Conservation (phyloP, 2,329 filamentous ascomycete species). For the Botryotinia narcissicola region DNA sequence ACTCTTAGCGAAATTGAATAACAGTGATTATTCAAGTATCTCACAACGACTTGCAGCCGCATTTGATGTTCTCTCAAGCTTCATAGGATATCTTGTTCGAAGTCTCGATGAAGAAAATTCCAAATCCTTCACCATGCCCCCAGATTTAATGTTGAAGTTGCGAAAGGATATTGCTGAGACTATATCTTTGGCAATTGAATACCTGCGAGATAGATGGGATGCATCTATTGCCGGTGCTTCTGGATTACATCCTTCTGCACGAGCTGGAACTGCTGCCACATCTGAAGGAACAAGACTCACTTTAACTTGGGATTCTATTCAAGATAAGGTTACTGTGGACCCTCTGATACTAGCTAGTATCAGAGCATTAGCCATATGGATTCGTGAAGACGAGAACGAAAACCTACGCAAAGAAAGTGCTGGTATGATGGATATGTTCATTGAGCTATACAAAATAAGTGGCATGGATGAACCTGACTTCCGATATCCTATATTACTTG, state of each 20-base stretch:
- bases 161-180: slow-evolving; percentile 61
- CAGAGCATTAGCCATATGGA: slow-evolving; percentile 60
- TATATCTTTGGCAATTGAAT: slow-evolving; percentile 61
- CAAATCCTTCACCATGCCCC: slow-evolving; percentile 48
- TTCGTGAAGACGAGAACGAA: slow-evolving; percentile 66
- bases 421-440: slow-evolving; percentile 61
- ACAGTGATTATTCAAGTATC: slow-evolving; percentile 48
- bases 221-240: slow-evolving; percentile 60
- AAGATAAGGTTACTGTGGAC: slow-evolving; percentile 50
- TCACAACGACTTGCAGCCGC: slow-evolving; percentile 57
- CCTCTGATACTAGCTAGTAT: slow-evolving; percentile 59
- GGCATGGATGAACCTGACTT: slow-evolving; percentile 47
- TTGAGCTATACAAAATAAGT: slow-evolving; percentile 55
- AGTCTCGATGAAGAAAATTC: slow-evolving; percentile 48
- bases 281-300: slow-evolving; percentile 46
- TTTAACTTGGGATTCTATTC: slow-evolving; percentile 57
- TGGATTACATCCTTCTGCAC: slow-evolving; percentile 58
- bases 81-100: slow-evolving; percentile 56
- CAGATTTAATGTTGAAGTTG: slow-evolving; percentile 60
- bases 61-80: slow-evolving; percentile 60
- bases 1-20: slow-evolving; percentile 58
- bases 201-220: slow-evolving; percentile 69
- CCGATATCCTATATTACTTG: slow-evolving; percentile 55
- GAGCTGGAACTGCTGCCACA: slow-evolving; percentile 45
- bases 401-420: slow-evolving; percentile 48